phyloP scores from a whole-genome alignment of 495 filamentous ascomycete genomes.

The Xylaria cubensis region DNA sequence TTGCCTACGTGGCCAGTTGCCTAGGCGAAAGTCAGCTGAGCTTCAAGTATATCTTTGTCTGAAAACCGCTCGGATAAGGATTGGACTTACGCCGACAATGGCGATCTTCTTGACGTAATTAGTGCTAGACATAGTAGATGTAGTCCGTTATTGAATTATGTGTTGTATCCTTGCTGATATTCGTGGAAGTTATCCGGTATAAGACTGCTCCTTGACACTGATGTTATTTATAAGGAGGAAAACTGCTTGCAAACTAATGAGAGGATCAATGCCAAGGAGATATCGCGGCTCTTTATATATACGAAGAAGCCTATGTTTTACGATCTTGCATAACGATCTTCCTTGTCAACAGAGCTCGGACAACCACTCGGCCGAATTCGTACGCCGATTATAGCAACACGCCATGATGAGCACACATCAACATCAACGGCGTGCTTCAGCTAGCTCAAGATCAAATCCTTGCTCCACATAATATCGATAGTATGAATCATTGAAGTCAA shows the following conservation, averaged over 20 bases:
- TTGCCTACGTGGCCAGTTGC: slow-evolving; percentile 64
- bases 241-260: neutral
- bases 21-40: slow-evolving; percentile 42
- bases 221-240: neutral
- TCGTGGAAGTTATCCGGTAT: neutral
- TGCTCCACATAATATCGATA: neutral
- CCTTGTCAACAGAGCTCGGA: neutral
- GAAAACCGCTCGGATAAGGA: neutral
- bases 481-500: neutral
- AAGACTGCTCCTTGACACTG: neutral
- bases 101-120: slow-evolving; percentile 57
- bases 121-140: slow-evolving; percentile 30
- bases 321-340: neutral
- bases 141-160: neutral
- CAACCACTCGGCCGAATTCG: neutral
- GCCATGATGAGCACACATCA: neutral
- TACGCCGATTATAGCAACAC: neutral
- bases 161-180: neutral
- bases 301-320: neutral
- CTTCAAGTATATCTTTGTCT: neutral
- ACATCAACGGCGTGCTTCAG: neutral
- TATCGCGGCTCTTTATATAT: neutral
- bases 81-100: slow-evolving; percentile 54
- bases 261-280: neutral
- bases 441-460: neutral